These are phyloP conservation scores for Diaporthe australafricana DNA, from an alignment of 2,329 filamentous ascomycete species.

Conservation along the genomic window DNA sequence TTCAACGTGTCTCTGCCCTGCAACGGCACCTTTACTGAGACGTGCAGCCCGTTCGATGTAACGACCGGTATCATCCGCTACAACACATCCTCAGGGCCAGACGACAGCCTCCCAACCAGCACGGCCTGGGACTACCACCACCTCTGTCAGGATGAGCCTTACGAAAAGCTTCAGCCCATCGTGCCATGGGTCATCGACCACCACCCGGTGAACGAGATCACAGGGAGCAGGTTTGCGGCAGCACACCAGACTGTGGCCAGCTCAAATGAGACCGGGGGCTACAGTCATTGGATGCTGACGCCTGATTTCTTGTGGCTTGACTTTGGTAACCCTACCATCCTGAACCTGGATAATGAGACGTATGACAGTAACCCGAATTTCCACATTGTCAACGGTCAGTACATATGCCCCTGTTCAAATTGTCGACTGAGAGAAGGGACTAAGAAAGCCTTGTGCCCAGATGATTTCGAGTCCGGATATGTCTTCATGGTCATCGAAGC, in stretches of 20 bases:
- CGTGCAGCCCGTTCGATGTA: slow-evolving; percentile 32
- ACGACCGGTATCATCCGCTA: slow-evolving; percentile 41
- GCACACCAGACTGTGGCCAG: slow-evolving; percentile 23
- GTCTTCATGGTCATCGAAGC: slow-evolving; percentile 35
- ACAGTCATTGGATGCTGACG: slow-evolving; percentile 35
- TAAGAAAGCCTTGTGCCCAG: background rate
- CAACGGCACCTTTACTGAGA: slow-evolving; percentile 32
- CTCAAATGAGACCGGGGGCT: slow-evolving; percentile 25
- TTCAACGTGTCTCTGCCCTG: slow-evolving; percentile 26
- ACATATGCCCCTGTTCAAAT: rapidly evolving
- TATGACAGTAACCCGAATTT: slow-evolving; percentile 34
- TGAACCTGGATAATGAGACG: slow-evolving; percentile 34
- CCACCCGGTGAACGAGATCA: slow-evolving; percentile 33
- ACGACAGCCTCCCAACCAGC: slow-evolving; percentile 37
- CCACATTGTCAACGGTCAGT: slow-evolving; percentile 32
- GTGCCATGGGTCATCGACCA: slow-evolving; percentile 30
- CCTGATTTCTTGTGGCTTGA: slow-evolving; percentile 37
- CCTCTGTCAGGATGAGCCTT: slow-evolving; percentile 20
- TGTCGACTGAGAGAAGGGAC: background rate
- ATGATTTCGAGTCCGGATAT: slow-evolving; percentile 33
- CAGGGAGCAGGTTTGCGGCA: slow-evolving; percentile 23
- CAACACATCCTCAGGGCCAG: slow-evolving; percentile 3
- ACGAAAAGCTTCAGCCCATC: slow-evolving; percentile 24
- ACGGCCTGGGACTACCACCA: slow-evolving; percentile 22
- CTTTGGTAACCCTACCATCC: slow-evolving; percentile 35